A percentile compares a stretch with the other conserved stretches of the same genome.
These are phyloP conservation scores for Massarina eburnea DNA, from an alignment of 2,329 filamentous ascomycete genomes.

Conservation along the genomic window DNA sequence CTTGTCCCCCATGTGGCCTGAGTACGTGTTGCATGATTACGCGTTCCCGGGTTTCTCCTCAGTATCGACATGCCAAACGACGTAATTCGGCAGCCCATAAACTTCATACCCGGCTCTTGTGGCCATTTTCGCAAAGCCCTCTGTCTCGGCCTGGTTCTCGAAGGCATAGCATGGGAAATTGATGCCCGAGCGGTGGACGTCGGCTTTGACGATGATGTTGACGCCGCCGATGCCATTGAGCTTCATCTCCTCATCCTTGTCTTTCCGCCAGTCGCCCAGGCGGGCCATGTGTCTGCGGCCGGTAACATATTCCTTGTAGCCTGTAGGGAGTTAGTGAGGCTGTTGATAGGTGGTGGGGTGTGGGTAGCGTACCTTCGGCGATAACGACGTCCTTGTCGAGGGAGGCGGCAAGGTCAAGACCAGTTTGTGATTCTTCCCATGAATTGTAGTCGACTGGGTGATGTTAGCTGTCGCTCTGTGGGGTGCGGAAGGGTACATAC, in stretches of 20 bases:
- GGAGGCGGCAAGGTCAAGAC: conserved; percentile 68
- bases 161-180: conserved; percentile 97
- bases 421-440: conserved; percentile 92
- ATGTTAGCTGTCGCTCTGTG: conserved; percentile 11
- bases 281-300: conserved; percentile 85
- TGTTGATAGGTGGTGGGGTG: background rate
- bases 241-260: conserved; percentile 89
- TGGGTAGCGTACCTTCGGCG: conserved; percentile 70
- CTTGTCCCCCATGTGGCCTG: background rate
- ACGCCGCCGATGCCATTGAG: conserved; percentile 97
- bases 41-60: conserved; percentile 74
- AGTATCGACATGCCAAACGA: conserved; percentile 98
- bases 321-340: conserved; percentile 47
- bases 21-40: too few relatives aligned
- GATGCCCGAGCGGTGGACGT: conserved; percentile 94
- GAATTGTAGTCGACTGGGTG: conserved; percentile 92
- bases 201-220: conserved; percentile 95
- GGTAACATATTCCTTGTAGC: conserved; percentile 94
- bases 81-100: conserved; percentile 90
- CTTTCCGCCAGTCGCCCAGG: conserved; percentile 88
- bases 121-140: conserved; percentile 98
- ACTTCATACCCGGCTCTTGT: conserved; percentile 93
- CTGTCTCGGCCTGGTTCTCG: conserved; percentile 98
- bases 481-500: conserved; percentile 54
- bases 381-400: conserved; percentile 81